A percentile compares a stretch with the other conserved stretches of the same genome.
phyloP scores from a whole-genome alignment of 2,329 filamentous ascomycete genomes.

The Colletotrichum cuscutae region DNA sequence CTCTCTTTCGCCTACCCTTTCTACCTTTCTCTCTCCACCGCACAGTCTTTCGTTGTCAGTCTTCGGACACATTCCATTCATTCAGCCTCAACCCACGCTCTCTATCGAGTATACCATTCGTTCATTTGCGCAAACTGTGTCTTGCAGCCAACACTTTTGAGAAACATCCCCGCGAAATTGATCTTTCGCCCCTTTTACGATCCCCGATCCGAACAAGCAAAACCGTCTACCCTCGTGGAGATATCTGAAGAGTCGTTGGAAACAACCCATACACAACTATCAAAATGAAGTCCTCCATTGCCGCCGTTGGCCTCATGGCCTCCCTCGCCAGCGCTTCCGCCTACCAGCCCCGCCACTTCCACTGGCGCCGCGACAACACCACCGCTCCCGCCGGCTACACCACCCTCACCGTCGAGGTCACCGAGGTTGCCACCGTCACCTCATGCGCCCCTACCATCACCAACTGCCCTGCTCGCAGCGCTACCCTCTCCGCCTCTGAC shows the following conservation, averaged over 20 bases:
- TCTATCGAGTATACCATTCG: constrained; percentile 27
- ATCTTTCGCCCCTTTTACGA: constrained; percentile 35
- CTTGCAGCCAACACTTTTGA: constrained; percentile 33
- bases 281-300: constrained; percentile 60
- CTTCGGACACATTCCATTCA: constrained; percentile 36
- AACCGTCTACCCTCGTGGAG: constrained; percentile 2
- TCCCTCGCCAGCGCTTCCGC: constrained; percentile 55
- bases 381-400: constrained; percentile 42
- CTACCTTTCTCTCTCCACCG: constrained; percentile 19
- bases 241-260: constrained; percentile 11
- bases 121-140: constrained; percentile 37
- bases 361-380: constrained; percentile 38
- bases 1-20: background rate
- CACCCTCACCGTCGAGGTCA: constrained; percentile 62
- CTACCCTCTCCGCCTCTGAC: constrained; percentile 48
- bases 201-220: constrained; percentile 17
- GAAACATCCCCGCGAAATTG: constrained; percentile 31
- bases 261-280: constrained; percentile 18
- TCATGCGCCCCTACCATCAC: constrained; percentile 67
- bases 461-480: constrained; percentile 60
- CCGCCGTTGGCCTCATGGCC: constrained; percentile 57
- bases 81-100: constrained; percentile 30
- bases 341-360: constrained; percentile 48
- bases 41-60: constrained; percentile 36
- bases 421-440: constrained; percentile 66